These are phyloP conservation scores for Suillus occidentalis DNA, from an alignment of 768 basidiomycete genomes.

Conservation along the genomic window DNA sequence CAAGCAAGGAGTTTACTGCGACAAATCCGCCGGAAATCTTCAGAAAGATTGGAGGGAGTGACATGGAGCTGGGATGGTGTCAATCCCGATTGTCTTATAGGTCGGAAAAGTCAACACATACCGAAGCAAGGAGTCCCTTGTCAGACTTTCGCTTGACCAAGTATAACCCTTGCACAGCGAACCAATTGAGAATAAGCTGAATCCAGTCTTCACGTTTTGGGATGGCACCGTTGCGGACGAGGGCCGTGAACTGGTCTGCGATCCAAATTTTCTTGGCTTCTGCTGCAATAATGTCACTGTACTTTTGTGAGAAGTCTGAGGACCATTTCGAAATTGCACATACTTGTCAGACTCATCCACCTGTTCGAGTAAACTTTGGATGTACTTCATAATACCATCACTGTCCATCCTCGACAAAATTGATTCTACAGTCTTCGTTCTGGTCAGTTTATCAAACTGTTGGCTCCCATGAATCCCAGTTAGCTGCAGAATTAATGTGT, in stretches of 20 bases:
- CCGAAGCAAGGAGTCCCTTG: constrained; percentile 58
- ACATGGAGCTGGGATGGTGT: constrained; percentile 51
- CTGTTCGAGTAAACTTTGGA: constrained; percentile 66
- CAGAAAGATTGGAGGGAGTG: constrained; percentile 70
- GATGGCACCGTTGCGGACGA: constrained; percentile 77
- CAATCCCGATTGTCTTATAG: neutral
- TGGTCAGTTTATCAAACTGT: constrained; percentile 90
- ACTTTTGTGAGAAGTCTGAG: constrained; percentile 6
- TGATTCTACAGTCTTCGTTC: constrained; percentile 88
- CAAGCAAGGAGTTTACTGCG: constrained; percentile 69
- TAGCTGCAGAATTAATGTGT: constrained; percentile 81
- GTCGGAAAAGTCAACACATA: constrained; percentile 38
- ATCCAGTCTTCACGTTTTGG: constrained; percentile 84
- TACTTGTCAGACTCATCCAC: constrained; percentile 52
- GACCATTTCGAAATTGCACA: constrained; percentile 13
- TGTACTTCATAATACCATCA: constrained; percentile 75
- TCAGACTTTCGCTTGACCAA: constrained; percentile 68
- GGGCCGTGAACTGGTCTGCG: constrained; percentile 76
- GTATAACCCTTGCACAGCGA: constrained; percentile 81
- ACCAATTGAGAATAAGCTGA: constrained; percentile 73
- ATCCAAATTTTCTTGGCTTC: constrained; percentile 76
- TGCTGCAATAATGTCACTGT: constrained; percentile 46
- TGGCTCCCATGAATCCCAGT: constrained; percentile 80
- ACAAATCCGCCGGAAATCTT: constrained; percentile 64
- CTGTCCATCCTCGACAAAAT: constrained; percentile 74